Base-by-base conservation (phyloP, 2,329 filamentous ascomycete species). In the Fonsecaea pedrosoi region DNA sequence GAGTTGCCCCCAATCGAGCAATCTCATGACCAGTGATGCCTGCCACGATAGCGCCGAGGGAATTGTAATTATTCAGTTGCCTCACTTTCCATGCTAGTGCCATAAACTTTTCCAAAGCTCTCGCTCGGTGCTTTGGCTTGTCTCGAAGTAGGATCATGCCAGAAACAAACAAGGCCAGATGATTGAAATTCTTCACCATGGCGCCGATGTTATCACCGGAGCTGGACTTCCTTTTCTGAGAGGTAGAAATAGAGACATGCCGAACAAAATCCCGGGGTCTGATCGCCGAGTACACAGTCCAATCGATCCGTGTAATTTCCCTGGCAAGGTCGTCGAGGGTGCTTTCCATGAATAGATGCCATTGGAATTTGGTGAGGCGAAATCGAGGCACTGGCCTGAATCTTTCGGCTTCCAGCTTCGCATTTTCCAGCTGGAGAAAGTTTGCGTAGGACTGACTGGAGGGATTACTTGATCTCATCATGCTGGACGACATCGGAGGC, bases 201-300 rank as follows among this genome's bases (percentile, higher is more conserved):
- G 94, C 91, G 75, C 95, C 94, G 61, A 98, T 92, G 75, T 97
- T 94, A 67, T 89, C 88, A 73, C 97, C 83, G 3, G 64, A 60
- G 32, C 65, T 50, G 40, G 67, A 65, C n/a, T 57, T 58, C 40
- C 65, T 90, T 78, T 91, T 91, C 66, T 91, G 86, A 53, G 89
- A 84, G 0, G 85, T 75, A 0, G 89, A 87, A 55, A 97, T 82
- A 74, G 90, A 95, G 70, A 97, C 94, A 75, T 97, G 92, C 4
- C 95, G 90, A 50, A 98, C 90, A 57, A 98, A 88, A 78, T 99
- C 95, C 66, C 95, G 91, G 63, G 96, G 91, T 32, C 92, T 89
- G 69, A 98, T 97, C 0, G 93, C 94, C 60, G 92, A 96, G 78
- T 97, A 98, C 90, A 98, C 95, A 77, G 96, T 89, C 94, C 94